A percentile compares a stretch with the other conserved stretches of the same genome.
phyloP scores from a whole-genome alignment of 257 asterid species.

The Haberlea rhodopensis region DNA sequence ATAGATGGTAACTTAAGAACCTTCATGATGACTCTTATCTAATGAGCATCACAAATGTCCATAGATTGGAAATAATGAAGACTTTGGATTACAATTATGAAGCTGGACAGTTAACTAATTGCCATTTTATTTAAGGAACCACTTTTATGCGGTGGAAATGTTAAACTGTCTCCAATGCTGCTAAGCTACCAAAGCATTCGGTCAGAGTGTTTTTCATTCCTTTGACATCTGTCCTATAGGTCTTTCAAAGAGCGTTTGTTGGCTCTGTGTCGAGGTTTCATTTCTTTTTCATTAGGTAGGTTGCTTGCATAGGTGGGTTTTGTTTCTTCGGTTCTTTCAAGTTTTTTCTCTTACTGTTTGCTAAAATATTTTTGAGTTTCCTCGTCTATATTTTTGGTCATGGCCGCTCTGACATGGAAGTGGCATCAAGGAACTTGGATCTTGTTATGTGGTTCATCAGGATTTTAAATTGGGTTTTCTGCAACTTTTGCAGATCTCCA shows the following conservation, averaged over 20 bases:
- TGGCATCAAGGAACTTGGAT: no score
- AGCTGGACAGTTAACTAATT: no score
- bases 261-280: constrained; percentile 32
- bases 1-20: no score
- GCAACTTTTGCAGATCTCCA: no score
- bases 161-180: no score
- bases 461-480: constrained; percentile 91
- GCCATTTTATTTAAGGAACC: constrained; percentile 55
- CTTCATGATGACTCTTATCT: no score
- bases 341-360: constrained; percentile 23
- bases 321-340: constrained; percentile 7
- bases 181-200: no score
- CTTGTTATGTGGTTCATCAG: constrained; percentile 69
- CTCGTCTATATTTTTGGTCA: constrained; percentile 49
- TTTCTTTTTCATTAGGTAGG: constrained; percentile 35
- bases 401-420: no score
- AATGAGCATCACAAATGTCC: no score
- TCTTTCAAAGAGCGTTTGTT: constrained; percentile 33
- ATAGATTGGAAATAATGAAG: no score
- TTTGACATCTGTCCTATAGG: constrained; percentile 38
- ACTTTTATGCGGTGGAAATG: constrained; percentile 54
- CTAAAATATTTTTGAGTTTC: constrained; percentile 48
- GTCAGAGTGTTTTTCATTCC: constrained; percentile 39
- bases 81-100: no score
- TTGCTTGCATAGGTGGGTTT: constrained; percentile 34